A percentile compares a stretch with the other conserved stretches of the same genome.
These are phyloP conservation scores for Aspergillus quadrilineatus DNA, from an alignment of 2,329 filamentous ascomycete species.

Conservation along the genomic window DNA sequence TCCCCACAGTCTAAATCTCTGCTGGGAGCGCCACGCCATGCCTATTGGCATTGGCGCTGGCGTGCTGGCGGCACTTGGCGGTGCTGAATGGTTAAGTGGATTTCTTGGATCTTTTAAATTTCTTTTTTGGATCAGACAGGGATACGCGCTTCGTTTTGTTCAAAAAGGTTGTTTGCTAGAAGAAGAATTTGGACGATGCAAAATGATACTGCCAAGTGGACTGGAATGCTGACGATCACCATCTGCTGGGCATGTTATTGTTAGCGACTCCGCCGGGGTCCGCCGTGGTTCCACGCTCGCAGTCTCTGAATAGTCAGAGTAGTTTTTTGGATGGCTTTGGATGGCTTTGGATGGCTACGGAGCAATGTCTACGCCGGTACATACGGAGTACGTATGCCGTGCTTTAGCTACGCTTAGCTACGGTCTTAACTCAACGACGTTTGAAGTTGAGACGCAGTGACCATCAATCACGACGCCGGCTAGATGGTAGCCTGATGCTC, in stretches of 20 bases:
- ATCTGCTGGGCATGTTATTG: not conserved
- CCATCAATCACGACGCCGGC: not conserved
- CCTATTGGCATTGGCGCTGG: not conserved
- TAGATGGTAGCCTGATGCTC: not conserved
- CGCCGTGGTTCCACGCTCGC: conserved; percentile 6
- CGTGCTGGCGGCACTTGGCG: not conserved
- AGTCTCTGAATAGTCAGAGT: too few relatives aligned
- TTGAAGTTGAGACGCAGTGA: not conserved
- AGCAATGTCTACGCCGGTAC: not conserved
- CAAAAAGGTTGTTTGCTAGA: not conserved
- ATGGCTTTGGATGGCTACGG: too few relatives aligned
- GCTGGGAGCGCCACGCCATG: not conserved
- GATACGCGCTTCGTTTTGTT: not conserved
- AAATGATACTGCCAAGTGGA: too few relatives aligned
- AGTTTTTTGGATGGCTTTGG: too few relatives aligned
- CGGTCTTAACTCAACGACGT: not conserved
- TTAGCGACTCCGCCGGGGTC: conserved; percentile 1
- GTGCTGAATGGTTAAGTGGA: not conserved
- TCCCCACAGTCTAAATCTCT: not conserved
- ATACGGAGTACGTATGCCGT: not conserved
- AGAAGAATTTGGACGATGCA: too few relatives aligned
- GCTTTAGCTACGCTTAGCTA: not conserved
- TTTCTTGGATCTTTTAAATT: not conserved
- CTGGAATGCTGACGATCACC: not conserved
- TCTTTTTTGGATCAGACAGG: not conserved